Percentiles rank a stretch among this genome's conserved stretches.
Conservation (phyloP, 106 monocot genomes). For the Dendrobium catenatum region DNA sequence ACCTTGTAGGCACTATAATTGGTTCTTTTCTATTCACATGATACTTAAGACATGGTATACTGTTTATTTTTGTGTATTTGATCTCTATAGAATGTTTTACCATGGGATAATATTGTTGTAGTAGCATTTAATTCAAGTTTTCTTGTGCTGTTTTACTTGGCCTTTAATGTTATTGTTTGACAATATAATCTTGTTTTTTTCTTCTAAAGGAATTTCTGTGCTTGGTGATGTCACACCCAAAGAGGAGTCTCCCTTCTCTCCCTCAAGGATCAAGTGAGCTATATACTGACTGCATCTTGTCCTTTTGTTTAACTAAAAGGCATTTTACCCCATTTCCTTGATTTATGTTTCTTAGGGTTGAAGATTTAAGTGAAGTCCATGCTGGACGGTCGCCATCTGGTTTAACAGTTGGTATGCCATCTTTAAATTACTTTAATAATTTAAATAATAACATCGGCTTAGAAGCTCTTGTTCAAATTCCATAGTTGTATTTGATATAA, state of each 20-base stretch:
- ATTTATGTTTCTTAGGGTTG: conserved; percentile 39
- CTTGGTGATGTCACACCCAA: conserved; percentile 63
- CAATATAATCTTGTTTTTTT: not conserved
- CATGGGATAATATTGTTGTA: not conserved
- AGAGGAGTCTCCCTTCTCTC: conserved; percentile 90
- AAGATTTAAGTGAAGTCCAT: conserved; percentile 61
- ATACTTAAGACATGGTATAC: not conserved
- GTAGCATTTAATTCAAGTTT: not conserved
- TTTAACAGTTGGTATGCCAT: conserved; percentile 40
- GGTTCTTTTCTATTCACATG: not conserved
- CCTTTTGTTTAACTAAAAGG: not conserved
- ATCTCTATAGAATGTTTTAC: not conserved
- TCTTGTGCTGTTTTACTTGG: not conserved
- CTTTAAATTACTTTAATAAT: not conserved
- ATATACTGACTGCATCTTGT: not conserved
- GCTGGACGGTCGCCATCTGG: conserved; percentile 59
- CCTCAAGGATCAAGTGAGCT: conserved; percentile 88
- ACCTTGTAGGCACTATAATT: not conserved
- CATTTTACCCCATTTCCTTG: conserved; percentile 8
- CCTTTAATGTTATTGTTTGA: not conserved
- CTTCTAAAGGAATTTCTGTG: conserved; percentile 44
- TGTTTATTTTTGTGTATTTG: not conserved
- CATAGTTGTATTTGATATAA: not conserved
- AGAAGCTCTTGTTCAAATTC: not conserved
- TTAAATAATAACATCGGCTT: not conserved